A percentile compares a stretch with the other conserved stretches of the same genome.
phyloP scores from a whole-genome alignment of 306 rosid genomes.

The Vicia villosa region DNA sequence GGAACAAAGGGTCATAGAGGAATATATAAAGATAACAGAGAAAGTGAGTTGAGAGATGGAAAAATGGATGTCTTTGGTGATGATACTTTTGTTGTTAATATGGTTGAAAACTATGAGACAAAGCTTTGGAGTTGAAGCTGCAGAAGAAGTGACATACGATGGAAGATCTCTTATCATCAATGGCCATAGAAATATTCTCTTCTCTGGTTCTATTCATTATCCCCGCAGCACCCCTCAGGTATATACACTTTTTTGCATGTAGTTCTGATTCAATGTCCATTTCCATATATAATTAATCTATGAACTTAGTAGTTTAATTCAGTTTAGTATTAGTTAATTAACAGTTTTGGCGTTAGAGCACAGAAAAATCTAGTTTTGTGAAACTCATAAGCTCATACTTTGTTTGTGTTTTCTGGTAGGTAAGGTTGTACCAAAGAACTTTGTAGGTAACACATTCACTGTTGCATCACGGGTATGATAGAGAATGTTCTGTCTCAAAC shows the following conservation, averaged over 20 bases:
- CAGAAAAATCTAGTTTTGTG: neutral
- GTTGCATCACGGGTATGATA: conserved; percentile 46
- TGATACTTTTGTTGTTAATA: conserved; percentile 18
- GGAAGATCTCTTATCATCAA: conserved; percentile 80
- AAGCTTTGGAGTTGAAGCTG: neutral
- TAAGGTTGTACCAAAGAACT: neutral
- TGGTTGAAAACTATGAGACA: neutral
- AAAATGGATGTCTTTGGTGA: conserved; percentile 36
- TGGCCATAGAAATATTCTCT: conserved; percentile 63
- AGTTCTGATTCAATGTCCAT: no score
- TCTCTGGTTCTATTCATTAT: conserved; percentile 88
- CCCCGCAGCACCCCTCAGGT: conserved; percentile 92
- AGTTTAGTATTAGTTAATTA: neutral
- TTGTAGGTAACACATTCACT: conserved; percentile 20
- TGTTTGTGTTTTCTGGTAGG: conserved; percentile 31
- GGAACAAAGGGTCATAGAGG: neutral
- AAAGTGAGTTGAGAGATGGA: conserved; percentile 27
- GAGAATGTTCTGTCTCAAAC: neutral
- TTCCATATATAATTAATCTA: no score
- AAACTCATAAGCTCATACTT: conserved; percentile 22
- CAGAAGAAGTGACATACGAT: conserved; percentile 54
- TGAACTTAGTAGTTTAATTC: no score
- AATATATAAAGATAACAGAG: neutral
- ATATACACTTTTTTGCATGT: neutral
- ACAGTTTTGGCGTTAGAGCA: neutral